Percentiles rank a stretch among this genome's conserved stretches.
These are phyloP conservation scores for Mrakia frigida DNA, from an alignment of 768 basidiomycete genomes.

Conservation along the genomic window DNA sequence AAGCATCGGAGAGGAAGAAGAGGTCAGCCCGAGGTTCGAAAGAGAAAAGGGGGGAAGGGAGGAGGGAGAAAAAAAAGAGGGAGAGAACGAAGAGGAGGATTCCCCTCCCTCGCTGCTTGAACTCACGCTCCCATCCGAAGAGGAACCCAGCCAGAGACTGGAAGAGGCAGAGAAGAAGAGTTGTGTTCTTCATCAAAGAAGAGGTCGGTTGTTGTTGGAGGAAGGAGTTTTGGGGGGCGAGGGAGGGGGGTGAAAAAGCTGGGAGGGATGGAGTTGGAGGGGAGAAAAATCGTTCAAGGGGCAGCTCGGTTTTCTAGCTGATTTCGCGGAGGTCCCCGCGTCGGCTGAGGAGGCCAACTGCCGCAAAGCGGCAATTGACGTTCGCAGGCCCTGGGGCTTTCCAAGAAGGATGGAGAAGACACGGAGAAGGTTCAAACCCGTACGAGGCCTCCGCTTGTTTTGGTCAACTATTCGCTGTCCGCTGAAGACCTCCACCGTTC, in stretches of 20 bases:
- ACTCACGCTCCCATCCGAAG: slow-evolving; percentile 33
- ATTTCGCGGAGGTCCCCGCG: neutral
- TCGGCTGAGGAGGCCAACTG: neutral
- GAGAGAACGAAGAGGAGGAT: neutral
- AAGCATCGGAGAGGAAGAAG: neutral
- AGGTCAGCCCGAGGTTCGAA: neutral
- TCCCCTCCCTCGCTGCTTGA: too few relatives aligned
- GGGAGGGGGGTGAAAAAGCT: neutral
- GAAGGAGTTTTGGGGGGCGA: too few relatives aligned
- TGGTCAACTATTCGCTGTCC: too few relatives aligned
- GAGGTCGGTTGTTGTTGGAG: neutral
- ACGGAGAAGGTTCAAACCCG: too few relatives aligned
- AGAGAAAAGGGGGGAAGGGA: neutral
- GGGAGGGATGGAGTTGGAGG: neutral
- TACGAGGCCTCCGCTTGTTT: too few relatives aligned
- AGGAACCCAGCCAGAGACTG: slow-evolving; percentile 33
- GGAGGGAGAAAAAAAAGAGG: neutral
- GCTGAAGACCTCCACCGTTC: too few relatives aligned
- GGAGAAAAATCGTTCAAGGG: neutral
- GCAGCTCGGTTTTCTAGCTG: neutral
- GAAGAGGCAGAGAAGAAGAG: slow-evolving; percentile 33
- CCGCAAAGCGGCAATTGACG: neutral
- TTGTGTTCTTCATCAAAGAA: slow-evolving; percentile 27
- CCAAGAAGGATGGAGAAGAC: too few relatives aligned
- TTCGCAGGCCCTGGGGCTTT: too few relatives aligned